Percentiles rank a stretch among this genome's conserved stretches.
Conservation (phyloP, 2,329 filamentous ascomycete species). For the Beauveria sp. region DNA sequence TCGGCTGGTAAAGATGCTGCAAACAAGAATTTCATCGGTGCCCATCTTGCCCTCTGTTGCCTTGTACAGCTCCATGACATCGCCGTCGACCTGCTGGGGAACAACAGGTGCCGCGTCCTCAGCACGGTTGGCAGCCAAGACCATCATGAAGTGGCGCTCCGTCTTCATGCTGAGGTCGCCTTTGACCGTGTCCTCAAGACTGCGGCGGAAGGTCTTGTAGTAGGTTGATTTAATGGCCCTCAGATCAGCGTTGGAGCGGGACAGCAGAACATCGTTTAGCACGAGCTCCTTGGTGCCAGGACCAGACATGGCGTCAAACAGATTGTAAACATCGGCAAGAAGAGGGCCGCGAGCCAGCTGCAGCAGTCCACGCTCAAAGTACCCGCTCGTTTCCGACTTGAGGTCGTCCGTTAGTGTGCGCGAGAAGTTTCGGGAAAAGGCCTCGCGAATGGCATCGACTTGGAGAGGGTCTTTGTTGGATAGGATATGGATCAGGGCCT, state of each 20-base stretch:
- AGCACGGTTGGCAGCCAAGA: conserved; percentile 63
- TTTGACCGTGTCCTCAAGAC: conserved; percentile 65
- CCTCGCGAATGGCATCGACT: conserved; percentile 57
- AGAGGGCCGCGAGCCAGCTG: conserved; percentile 74
- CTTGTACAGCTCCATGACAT: conserved; percentile 68
- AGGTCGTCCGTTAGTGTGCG: conserved; percentile 70
- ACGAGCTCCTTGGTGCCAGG: conserved; percentile 78
- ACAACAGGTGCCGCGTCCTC: conserved; percentile 72
- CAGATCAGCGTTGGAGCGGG: conserved; percentile 79
- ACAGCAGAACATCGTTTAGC: conserved; percentile 78
- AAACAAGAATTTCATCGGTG: conserved; percentile 70
- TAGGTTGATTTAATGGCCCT: conserved; percentile 78
- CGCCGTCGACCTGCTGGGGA: conserved; percentile 64
- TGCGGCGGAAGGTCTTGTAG: conserved; percentile 54
- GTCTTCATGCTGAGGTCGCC: conserved; percentile 82
- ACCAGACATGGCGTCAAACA: conserved; percentile 67
- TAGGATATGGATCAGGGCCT: conserved; percentile 61
- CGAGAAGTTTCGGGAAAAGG: conserved; percentile 57
- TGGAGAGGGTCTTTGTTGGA: conserved; percentile 71
- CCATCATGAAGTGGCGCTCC: conserved; percentile 74
- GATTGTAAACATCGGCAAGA: conserved; percentile 62
- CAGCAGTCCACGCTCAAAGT: conserved; percentile 67
- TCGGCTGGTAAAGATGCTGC: conserved; percentile 65
- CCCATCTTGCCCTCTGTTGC: conserved; percentile 67
- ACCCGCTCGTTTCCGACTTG: conserved; percentile 66